Percentiles rank a stretch among this genome's conserved stretches.
phyloP scores from a whole-genome alignment of 2,329 filamentous ascomycete species.

The Helminthosporium solani region DNA sequence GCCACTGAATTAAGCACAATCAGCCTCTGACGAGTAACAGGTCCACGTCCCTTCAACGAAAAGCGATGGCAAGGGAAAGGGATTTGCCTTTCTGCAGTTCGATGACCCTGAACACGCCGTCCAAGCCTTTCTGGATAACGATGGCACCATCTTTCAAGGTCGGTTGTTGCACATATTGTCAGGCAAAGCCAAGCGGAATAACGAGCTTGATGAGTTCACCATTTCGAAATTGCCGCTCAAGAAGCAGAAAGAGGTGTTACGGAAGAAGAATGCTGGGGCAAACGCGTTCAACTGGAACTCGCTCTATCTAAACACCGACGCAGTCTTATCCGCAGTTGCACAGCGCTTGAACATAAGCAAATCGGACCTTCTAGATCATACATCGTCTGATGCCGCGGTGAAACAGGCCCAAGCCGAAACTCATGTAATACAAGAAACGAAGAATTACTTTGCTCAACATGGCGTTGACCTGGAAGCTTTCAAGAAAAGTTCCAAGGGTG shows the following conservation, averaged over 20 bases:
- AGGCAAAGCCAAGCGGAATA: constrained; percentile 76
- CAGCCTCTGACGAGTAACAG: constrained; percentile 52
- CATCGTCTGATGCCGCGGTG: constrained; percentile 87
- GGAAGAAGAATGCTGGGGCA: constrained; percentile 75
- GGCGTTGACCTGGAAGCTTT: constrained; percentile 92
- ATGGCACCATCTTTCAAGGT: constrained; percentile 88
- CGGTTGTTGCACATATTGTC: constrained; percentile 88
- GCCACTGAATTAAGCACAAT: neutral
- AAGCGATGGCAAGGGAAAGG: constrained; percentile 72
- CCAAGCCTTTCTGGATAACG: constrained; percentile 74
- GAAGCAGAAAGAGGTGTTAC: constrained; percentile 87
- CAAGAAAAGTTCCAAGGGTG: constrained; percentile 79
- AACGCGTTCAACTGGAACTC: constrained; percentile 96
- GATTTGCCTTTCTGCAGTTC: constrained; percentile 86
- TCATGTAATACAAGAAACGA: constrained; percentile 93
- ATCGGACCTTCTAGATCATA: constrained; percentile 90
- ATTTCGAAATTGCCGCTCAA: constrained; percentile 91
- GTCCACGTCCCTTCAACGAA: constrained; percentile 80
- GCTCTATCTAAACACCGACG: constrained; percentile 96
- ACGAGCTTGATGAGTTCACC: constrained; percentile 81
- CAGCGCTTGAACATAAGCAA: constrained; percentile 86
- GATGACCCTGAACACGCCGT: constrained; percentile 70
- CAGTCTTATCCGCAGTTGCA: constrained; percentile 87
- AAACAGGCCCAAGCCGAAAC: constrained; percentile 98
- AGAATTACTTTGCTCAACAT: constrained; percentile 82